Base-by-base conservation (phyloP, 345 rosid species). In the Heritiera fomes region DNA sequence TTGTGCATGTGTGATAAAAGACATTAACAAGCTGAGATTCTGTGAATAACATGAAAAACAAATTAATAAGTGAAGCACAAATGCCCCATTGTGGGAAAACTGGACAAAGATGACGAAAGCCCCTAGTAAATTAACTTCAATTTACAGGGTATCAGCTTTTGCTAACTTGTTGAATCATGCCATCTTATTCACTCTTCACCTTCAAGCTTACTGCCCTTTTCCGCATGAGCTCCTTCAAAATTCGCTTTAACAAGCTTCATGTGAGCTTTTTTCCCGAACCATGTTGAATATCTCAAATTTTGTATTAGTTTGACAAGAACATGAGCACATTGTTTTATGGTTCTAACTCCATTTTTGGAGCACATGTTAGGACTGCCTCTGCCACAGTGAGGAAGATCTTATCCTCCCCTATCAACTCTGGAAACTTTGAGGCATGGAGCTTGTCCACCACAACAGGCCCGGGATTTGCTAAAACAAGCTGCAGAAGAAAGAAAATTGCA, bases 381-480 rank as follows among this genome's bases (percentile, higher is more conserved):
- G 89, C 89, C 30, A 90, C 98, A 4, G 94, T 87, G 20, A 91
- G 87, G 80, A 87, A 93, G 79, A 93, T 89, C 28, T 82, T 84
- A 66, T 91, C 90, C 53, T 89, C 87, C 5, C 96, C 94, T 17
- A 93, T 78, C 85, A 77, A 4, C 3, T 84, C 81, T 0, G 89
- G 71, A 28, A 89, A 89, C 50, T 80, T 73, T 10, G 96, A 89
- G 0, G 88, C 85, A 50, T 90, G 89, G 74, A 93, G 83, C 85
- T 93, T 93, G 80, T 91, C 90, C 20, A 90, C 86, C 71, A 91
- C 96, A 34, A 64, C 77, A 3, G 92, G 78, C 70, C 96, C 92
- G 7, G 94, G 98, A 83, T 93, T 93, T 47, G 96, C 96, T 28
- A 93, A 85, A 63, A 90, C 83, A 65, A 93, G 88, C 95, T 91